A percentile compares a stretch with the other conserved stretches of the same genome.
Conservation (phyloP, 257 asterid genomes). For the Eustoma russellianum region DNA sequence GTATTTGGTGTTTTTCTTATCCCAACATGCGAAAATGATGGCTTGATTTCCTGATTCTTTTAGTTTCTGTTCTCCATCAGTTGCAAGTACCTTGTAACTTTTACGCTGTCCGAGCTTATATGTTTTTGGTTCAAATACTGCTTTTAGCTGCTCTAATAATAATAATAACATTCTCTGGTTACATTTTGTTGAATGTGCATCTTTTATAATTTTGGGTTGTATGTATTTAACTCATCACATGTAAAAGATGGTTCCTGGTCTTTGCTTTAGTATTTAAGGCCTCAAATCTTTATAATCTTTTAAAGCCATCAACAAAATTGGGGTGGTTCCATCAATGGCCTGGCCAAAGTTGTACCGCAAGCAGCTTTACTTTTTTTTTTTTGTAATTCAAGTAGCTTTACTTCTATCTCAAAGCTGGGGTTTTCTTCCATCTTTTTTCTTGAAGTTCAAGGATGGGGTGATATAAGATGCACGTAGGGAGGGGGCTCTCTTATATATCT, state of each 20-base stretch:
- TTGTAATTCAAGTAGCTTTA: too few species aligned
- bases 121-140: background rate
- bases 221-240: background rate
- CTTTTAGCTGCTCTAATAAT: background rate
- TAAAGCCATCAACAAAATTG: background rate
- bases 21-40: slow-evolving; percentile 1
- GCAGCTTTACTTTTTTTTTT: too few species aligned
- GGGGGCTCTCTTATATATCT: too few species aligned
- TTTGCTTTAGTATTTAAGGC: background rate
- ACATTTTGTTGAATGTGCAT: background rate
- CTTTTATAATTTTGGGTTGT: background rate
- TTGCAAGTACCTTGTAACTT: background rate
- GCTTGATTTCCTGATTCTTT: slow-evolving; percentile 10
- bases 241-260: too few species aligned
- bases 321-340: too few species aligned
- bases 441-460: too few species aligned
- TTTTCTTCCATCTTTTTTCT: too few species aligned
- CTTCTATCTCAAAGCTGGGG: slow-evolving; percentile 1
- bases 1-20: background rate
- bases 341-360: too few species aligned
- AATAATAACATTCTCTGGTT: background rate
- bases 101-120: background rate
- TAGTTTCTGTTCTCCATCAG: slow-evolving; percentile 12
- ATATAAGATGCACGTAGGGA: too few species aligned
- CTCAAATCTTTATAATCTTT: background rate